These are phyloP conservation scores for Claviceps pazoutovae DNA, from an alignment of 2,329 filamentous ascomycete species.

Conservation along the genomic window DNA sequence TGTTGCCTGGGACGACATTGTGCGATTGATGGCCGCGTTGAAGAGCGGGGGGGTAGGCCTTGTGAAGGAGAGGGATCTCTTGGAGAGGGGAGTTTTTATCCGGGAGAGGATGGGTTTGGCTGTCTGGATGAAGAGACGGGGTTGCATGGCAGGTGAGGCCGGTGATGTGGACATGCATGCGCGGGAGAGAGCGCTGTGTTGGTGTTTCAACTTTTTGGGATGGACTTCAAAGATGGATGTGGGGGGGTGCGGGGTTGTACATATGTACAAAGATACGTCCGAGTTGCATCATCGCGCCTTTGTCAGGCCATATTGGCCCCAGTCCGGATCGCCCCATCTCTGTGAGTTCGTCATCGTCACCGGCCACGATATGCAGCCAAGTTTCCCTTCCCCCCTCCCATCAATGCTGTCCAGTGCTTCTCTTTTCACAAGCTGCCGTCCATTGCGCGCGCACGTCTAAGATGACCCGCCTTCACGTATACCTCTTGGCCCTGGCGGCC, in stretches of 20 bases:
- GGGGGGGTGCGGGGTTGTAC: no score
- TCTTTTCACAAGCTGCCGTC: not conserved
- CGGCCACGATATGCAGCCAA: not conserved
- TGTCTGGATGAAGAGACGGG: not conserved
- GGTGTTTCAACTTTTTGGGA: not conserved
- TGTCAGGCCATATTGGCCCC: not conserved
- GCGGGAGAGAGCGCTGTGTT: not conserved
- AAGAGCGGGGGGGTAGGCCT: no score
- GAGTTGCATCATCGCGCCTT: no score
- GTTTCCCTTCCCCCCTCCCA: not conserved
- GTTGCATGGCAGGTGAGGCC: conserved; percentile 2
- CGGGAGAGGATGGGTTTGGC: not conserved
- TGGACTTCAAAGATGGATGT: no score
- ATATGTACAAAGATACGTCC: no score
- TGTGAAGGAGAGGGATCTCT: no score
- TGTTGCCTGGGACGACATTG: conserved; percentile 3
- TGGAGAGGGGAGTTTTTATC: no score
- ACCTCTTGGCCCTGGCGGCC: conserved; percentile 27
- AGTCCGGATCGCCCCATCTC: not conserved
- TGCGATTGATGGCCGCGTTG: not conserved
- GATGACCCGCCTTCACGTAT: conserved; percentile 32
- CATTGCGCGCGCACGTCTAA: conserved; percentile 2
- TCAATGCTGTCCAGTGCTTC: not conserved
- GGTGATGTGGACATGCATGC: not conserved
- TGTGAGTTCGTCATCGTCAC: not conserved